Conservation (phyloP, 2,329 filamentous ascomycete species). For the Pestalotiopsis sp. region DNA sequence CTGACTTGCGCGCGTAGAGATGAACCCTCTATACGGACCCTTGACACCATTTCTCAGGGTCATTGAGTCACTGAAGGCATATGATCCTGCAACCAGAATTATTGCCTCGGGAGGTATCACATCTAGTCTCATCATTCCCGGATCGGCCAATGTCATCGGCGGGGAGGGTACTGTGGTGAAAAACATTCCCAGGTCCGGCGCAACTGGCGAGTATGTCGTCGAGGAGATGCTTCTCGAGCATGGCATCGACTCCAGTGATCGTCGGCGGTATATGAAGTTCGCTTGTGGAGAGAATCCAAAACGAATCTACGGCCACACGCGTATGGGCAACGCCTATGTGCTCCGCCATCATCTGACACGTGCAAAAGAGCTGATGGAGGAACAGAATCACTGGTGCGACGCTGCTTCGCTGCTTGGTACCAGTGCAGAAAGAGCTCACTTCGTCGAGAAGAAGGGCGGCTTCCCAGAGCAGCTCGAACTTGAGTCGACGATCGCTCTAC, state of each 20-base stretch:
- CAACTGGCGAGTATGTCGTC: conserved; percentile 38
- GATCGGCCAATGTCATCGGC: conserved; percentile 46
- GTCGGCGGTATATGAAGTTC: conserved; percentile 46
- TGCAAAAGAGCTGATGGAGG: conserved; percentile 36
- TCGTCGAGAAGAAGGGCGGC: conserved; percentile 7
- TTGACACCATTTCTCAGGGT: conserved; percentile 40
- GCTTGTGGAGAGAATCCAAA: conserved; percentile 50
- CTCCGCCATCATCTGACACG: conserved; percentile 41
- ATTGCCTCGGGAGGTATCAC: conserved; percentile 48
- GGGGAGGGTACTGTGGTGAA: conserved; percentile 46
- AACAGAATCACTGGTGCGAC: conserved; percentile 33
- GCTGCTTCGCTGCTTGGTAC: background rate
- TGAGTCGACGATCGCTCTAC: conserved; percentile 41
- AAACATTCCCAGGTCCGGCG: conserved; percentile 37
- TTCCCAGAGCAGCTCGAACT: conserved; percentile 38
- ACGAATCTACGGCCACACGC: conserved; percentile 36
- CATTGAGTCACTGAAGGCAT: conserved; percentile 43
- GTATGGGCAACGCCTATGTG: conserved; percentile 42
- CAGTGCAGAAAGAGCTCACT: background rate
- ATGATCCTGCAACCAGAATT: conserved; percentile 38
- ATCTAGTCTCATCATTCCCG: conserved; percentile 46
- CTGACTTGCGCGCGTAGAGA: conserved; percentile 24
- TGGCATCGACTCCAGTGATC: conserved; percentile 33
- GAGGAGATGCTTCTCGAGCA: conserved; percentile 45
- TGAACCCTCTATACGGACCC: conserved; percentile 32